phyloP scores from a whole-genome alignment of 768 basidiomycete genomes.

The Leccinum disarticulatum region DNA sequence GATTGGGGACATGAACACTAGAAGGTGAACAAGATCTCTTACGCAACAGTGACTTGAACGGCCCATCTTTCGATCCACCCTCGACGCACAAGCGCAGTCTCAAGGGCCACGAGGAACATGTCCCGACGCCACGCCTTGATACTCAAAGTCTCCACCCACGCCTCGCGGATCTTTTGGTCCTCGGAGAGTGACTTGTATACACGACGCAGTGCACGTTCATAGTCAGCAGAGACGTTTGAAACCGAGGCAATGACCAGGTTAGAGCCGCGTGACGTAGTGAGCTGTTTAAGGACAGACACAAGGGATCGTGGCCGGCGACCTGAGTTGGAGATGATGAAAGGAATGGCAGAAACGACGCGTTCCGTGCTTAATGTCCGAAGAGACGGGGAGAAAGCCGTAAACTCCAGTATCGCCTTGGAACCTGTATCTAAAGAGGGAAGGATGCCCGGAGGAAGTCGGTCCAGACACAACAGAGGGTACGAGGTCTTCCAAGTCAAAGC shows the following conservation, averaged over 20 bases:
- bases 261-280: conserved; percentile 28
- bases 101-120: conserved; percentile 49
- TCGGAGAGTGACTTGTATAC: conserved; percentile 8
- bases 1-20: background rate
- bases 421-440: conserved; percentile 18
- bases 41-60: conserved; percentile 22
- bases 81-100: conserved; percentile 48
- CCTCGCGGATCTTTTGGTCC: conserved; percentile 15
- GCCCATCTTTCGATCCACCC: conserved; percentile 51
- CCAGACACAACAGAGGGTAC: conserved; percentile 24
- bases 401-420: conserved; percentile 30
- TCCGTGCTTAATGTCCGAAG: conserved; percentile 35
- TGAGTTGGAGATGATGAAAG: conserved; percentile 39
- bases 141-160: conserved; percentile 26
- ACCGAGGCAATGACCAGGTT: conserved; percentile 35
- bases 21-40: background rate
- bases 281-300: conserved; percentile 37
- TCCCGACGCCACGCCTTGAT: conserved; percentile 45
- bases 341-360: conserved; percentile 44
- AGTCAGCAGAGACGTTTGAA: conserved; percentile 41
- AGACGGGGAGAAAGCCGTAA: conserved; percentile 40
- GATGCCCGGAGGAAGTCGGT: conserved; percentile 12
- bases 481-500: conserved; percentile 7
- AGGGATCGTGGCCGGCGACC: conserved; percentile 40
- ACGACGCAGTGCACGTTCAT: conserved; percentile 18